Conservation (phyloP, 1,284 basidiomycete species). For the Trichosporon ovoides region DNA sequence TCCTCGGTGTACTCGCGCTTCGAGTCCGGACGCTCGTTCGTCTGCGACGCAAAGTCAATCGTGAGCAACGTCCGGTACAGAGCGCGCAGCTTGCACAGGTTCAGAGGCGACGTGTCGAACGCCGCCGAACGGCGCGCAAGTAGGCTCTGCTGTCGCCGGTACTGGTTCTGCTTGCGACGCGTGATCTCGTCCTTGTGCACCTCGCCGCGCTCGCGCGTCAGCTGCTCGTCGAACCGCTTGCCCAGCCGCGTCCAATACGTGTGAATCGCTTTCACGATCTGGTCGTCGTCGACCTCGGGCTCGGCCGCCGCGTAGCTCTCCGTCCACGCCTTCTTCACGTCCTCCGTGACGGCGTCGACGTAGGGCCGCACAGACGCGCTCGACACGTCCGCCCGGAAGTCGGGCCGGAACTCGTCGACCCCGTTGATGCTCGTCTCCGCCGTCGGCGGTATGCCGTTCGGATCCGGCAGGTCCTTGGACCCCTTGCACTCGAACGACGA, state of each 20-base stretch:
- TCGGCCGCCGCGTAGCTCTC: slow-evolving; percentile 22
- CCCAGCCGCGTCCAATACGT: slow-evolving; percentile 41
- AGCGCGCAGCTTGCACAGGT: slow-evolving; percentile 39
- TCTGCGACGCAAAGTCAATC: slow-evolving; percentile 43
- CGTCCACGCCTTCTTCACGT: slow-evolving; percentile 31
- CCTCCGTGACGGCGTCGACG: slow-evolving; percentile 34
- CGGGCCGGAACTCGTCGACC: slow-evolving; percentile 39
- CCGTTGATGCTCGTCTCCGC: slow-evolving; percentile 30
- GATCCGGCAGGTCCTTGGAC: slow-evolving; percentile 34
- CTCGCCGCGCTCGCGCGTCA: slow-evolving; percentile 35
- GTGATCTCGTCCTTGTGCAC: slow-evolving; percentile 44
- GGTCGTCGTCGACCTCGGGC: slow-evolving; percentile 29
- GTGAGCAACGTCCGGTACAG: slow-evolving; percentile 46
- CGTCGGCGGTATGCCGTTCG: slow-evolving; percentile 22
- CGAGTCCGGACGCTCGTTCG: slow-evolving; percentile 40
- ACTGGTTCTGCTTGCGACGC: slow-evolving; percentile 44
- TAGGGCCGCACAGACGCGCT: slow-evolving; percentile 30
- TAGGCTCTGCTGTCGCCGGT: slow-evolving; percentile 44
- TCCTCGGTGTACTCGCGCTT: slow-evolving; percentile 38
- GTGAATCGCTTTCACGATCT: slow-evolving; percentile 37
- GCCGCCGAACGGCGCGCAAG: slow-evolving; percentile 38
- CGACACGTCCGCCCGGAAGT: slow-evolving; percentile 32
- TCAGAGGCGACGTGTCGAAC: slow-evolving; percentile 43
- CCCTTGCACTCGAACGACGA: slow-evolving; percentile 34
- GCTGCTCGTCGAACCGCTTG: slow-evolving; percentile 44